Evolutionary conservation across 495 filamentous ascomycete species (phyloP), one percentile per base, ranked within the genome.

Genomic region (Xanthoparmelia taractica): DNA sequence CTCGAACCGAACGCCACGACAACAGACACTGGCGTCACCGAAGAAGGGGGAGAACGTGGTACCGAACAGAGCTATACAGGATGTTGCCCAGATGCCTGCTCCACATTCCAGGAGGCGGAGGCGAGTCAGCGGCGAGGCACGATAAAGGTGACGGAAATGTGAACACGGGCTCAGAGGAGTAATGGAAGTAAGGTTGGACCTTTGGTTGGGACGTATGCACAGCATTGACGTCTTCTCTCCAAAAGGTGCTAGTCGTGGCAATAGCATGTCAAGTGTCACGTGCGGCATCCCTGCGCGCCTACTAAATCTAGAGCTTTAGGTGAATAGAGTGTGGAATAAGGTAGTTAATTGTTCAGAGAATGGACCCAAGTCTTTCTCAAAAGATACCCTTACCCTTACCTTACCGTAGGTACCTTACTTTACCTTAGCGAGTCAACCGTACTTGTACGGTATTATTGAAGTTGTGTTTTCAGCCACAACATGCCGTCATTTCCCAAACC

Each of bases 1-100:
- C 43, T 73, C 76, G 20, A 77, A 73, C 59, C 72, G 79, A 41
- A 64, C 80, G 23, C 75, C 76, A 25, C 75, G 63, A 38, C 69
- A 63, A 37, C 61, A 70, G 43, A 54, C 67, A 27, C 48, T 71
- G 33, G 59, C 63, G 29, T 67, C 65, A 13, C 66, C 67, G 23
- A 69, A 65, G 57, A 66, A 60, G 47, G 61, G 64, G 27, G 67
- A 69, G 34, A 63, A 58, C 29, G 64, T 63, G 8, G 29, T 60
- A 54, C 60, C 64, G 17, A 57, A 27, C 10, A 38, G 55, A 10
- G 20, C 23, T 12, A 29, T 25, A 25, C 61, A 63, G 12, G 60
- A 59, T 15, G n/a, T 36, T 60, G 48, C 34, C 13, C 67, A 34
- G 18, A 48, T 65, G 23, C 61, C 65, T 20, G 60, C 59, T 25